Base-by-base conservation (phyloP, 306 rosid species). In the Prunus fruticosa region DNA sequence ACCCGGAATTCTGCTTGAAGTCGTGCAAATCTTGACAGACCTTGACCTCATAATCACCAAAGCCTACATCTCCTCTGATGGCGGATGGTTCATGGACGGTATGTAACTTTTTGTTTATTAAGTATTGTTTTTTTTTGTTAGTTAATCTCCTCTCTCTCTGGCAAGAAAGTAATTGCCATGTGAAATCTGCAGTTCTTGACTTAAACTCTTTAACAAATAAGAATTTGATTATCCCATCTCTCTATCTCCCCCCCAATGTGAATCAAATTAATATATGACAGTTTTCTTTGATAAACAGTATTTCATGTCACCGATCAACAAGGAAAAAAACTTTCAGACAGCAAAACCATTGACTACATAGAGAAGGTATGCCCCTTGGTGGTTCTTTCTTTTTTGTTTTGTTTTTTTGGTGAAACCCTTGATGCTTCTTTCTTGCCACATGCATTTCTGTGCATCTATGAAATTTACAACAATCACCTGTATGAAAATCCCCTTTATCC, bases 21-120 rank as follows among this genome's bases (percentile, higher is more conserved):
- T 92, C 0, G 96, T 92, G 70, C 93, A 92, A 78, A 84, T 90
- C 67, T 83, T 89, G 77, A 85, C 93, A 20, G 97, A 93, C 77
- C 89, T 93, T 69, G 96, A 91, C 80, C 81, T 93, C 86, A 84
- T 83, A 74, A 91, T 93, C 76, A 87, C 95, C 38, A 93, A 93
- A 77, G 96, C 97, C 56, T 89, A 93, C 72, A 83, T 93, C 71
- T 93, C 95, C 74, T 90, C 95, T 32, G 96, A 91, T 71, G 97
- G 98, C 0, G 96, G 97, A 81, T 93, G 93, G 95, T 89, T 93
- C 85, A 89, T 93, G 98, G 97, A 91, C 78, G 93, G 93, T 92
- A 88, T 51, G 87, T 74, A 50, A 64, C 19, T 23, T 65, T 8
- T n/a, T 18, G 56, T 32, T 27, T 25, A 28, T 6, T 60, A 25